These are phyloP conservation scores for Talaromyces sp. DNA, from an alignment of 2,329 filamentous ascomycete genomes.

Conservation along the genomic window DNA sequence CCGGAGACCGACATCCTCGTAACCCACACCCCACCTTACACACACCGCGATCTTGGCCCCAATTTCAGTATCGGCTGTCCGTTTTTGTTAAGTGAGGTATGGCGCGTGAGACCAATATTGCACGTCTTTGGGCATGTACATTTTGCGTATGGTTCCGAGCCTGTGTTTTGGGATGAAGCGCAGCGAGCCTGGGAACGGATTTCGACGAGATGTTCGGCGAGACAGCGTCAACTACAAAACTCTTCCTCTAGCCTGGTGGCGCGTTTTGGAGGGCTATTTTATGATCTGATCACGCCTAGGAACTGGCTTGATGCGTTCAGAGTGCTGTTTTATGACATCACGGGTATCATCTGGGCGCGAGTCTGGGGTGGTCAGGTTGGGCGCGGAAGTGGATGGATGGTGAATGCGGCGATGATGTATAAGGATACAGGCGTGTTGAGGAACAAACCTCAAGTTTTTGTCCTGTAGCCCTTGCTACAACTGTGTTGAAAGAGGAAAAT, in stretches of 20 bases:
- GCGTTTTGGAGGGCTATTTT: constrained; percentile 18
- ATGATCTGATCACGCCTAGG: constrained; percentile 35
- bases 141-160: constrained; percentile 66
- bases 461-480: constrained; percentile 21
- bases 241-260: background rate
- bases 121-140: constrained; percentile 88
- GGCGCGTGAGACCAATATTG: constrained; percentile 68
- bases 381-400: constrained; percentile 48
- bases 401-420: constrained; percentile 57
- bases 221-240: constrained; percentile 1
- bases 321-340: constrained; percentile 52
- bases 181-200: constrained; percentile 71
- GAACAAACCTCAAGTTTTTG: constrained; percentile 40
- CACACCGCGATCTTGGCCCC: constrained; percentile 59
- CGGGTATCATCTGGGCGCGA: constrained; percentile 58
- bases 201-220: constrained; percentile 33
- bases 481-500: background rate
- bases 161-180: constrained; percentile 70
- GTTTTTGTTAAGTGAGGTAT: constrained; percentile 66
- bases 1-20: constrained; percentile 71
- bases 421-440: constrained; percentile 33
- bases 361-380: constrained; percentile 54
- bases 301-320: constrained; percentile 52
- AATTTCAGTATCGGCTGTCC: constrained; percentile 67
- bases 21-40: constrained; percentile 74